These are phyloP conservation scores for Amphichorda felina DNA, from an alignment of 2,329 filamentous ascomycete species.

Conservation along the genomic window DNA sequence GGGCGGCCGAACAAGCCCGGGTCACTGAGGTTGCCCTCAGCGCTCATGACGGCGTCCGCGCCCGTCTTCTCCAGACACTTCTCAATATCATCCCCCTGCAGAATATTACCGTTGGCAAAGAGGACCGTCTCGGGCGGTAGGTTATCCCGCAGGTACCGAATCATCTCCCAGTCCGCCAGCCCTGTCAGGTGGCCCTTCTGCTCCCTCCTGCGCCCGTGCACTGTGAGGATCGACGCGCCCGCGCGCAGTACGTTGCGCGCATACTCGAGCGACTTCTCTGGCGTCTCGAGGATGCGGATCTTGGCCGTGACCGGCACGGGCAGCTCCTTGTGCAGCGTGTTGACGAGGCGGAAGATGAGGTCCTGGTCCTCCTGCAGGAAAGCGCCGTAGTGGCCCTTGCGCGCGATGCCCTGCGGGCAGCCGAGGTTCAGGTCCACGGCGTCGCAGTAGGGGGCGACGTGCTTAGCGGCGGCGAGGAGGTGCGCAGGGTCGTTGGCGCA, in stretches of 20 bases:
- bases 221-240: slow-evolving; percentile 84
- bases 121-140: slow-evolving; percentile 81
- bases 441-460: slow-evolving; percentile 80
- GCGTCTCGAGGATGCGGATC: slow-evolving; percentile 79
- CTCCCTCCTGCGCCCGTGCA: slow-evolving; percentile 79
- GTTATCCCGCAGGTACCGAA: slow-evolving; percentile 71
- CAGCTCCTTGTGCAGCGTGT: slow-evolving; percentile 67
- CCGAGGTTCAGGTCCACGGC: slow-evolving; percentile 92
- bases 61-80: slow-evolving; percentile 72
- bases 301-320: slow-evolving; percentile 86
- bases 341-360: slow-evolving; percentile 71
- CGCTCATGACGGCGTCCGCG: slow-evolving; percentile 89
- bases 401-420: slow-evolving; percentile 91
- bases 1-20: slow-evolving; percentile 70
- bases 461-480: slow-evolving; percentile 64
- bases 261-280: slow-evolving; percentile 78
- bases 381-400: slow-evolving; percentile 81
- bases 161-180: slow-evolving; percentile 79
- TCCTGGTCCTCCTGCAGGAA: slow-evolving; percentile 91
- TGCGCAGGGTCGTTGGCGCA: slow-evolving; percentile 81
- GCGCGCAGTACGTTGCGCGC: slow-evolving; percentile 77
- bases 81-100: slow-evolving; percentile 68
- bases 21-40: slow-evolving; percentile 89
- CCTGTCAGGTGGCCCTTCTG: slow-evolving; percentile 96
- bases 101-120: slow-evolving; percentile 92